Evolutionary conservation across 2,329 filamentous ascomycete species (phyloP), one percentile per base, ranked within the genome.

Genomic region (Aspergillus udagawae): DNA sequence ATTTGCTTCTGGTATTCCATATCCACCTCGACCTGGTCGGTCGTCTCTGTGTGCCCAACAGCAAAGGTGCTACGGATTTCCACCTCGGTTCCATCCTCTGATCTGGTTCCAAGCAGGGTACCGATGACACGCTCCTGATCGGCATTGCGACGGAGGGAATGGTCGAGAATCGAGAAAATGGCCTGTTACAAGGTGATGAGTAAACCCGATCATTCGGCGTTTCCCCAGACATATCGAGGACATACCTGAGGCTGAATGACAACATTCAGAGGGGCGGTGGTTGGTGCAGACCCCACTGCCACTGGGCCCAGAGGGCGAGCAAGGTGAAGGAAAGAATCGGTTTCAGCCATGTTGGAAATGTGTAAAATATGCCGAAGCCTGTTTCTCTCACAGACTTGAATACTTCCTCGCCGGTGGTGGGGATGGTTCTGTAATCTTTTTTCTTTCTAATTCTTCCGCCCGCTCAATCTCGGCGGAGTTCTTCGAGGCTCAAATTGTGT

Each of bases 1-100:
- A 99, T 99, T 77, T 93, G 92, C 85, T 97, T 97, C 81, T 99
- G 94, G 79, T 97, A 99, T 79, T 99, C 94, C 84, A 99, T 96
- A 75, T 99, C 94, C 63, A 99, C 94, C 79, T 99, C 94, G 70
- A 99, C 94, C 79, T 99, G 94, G 78, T 99, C 94, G 75, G 92
- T 90, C 67, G 93, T 96, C 80, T 99, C 94, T 67, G 93, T 97
- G 82, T 99, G 94, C 65, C 93, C 92, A 72, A 99, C 96, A 66
- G 94, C 94, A 76, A 99, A 99, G 80, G 91, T 93, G 73, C 91
- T 95, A 73, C 91, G 88, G 71, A 99, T 94, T 78, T 96, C 92
- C 71, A 96, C 91, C 77, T 97, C 93, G 73, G 90, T 91, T 76
- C 93, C 94, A 83, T 99, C 94, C 80, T 99, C 94, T 74, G 89